Percentiles rank a stretch among this genome's conserved stretches.
phyloP scores from a whole-genome alignment of 2,329 filamentous ascomycete species.

The Ophiostoma triangulosporum region DNA sequence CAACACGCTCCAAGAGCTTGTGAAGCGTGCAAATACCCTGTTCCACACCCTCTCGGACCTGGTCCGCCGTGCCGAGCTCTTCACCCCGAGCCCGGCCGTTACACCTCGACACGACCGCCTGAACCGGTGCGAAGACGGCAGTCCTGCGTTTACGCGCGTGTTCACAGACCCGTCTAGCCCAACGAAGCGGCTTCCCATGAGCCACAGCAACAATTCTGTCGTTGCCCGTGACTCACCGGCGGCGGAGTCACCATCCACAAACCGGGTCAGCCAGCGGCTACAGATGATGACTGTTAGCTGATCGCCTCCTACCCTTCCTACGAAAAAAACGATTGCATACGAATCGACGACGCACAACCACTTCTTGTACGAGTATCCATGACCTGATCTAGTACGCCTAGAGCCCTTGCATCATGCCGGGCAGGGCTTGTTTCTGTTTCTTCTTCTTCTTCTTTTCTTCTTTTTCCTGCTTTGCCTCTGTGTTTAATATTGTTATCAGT shows the following conservation, averaged over 20 bases:
- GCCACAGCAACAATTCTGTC: conserved; percentile 40
- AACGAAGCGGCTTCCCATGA: conserved; percentile 35
- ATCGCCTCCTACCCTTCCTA: too few relatives aligned
- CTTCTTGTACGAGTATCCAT: conserved; percentile 1
- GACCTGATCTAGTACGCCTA: neutral
- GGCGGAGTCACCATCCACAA: conserved; percentile 38
- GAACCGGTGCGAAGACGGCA: conserved; percentile 33
- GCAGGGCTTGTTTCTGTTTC: neutral
- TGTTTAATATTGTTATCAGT: too few relatives aligned
- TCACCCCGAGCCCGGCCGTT: conserved; percentile 40
- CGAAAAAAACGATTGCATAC: too few relatives aligned
- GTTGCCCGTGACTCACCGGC: conserved; percentile 30
- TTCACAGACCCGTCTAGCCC: conserved; percentile 50
- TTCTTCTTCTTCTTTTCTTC: neutral
- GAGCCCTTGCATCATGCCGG: neutral
- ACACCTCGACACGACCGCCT: conserved; percentile 35
- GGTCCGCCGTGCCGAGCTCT: conserved; percentile 44
- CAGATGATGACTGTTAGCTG: conserved; percentile 53
- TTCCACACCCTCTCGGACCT: conserved; percentile 46
- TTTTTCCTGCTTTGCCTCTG: neutral
- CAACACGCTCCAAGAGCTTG: conserved; percentile 52
- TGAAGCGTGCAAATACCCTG: conserved; percentile 47
- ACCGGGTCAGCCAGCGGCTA: conserved; percentile 38
- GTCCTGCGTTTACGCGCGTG: conserved; percentile 53
- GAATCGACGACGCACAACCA: neutral